phyloP scores from a whole-genome alignment of 2,329 filamentous ascomycete genomes.

The Parastagonospora avenae region DNA sequence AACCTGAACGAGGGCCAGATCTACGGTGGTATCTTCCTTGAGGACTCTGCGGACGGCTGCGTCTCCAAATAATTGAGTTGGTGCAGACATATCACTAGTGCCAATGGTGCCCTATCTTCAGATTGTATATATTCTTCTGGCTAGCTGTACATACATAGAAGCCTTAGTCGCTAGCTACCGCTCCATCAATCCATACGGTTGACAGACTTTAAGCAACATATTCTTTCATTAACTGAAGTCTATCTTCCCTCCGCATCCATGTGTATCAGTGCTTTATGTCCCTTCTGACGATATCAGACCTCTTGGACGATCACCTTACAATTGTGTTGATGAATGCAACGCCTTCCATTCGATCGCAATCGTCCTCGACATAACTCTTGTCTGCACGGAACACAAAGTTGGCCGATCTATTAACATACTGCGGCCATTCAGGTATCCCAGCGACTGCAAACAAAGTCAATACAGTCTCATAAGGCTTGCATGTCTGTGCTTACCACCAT shows the following conservation, averaged over 20 bases:
- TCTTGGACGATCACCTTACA: constrained; percentile 12
- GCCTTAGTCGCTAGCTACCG: no score
- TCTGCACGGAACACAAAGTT: constrained; percentile 38
- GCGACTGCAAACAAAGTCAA: constrained; percentile 14
- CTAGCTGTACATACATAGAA: background rate
- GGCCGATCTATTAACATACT: constrained; percentile 20
- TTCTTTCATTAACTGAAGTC: no score
- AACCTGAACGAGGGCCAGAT: constrained; percentile 47
- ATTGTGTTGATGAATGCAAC: constrained; percentile 32
- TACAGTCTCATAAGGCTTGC: background rate
- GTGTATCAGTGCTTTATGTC: no score
- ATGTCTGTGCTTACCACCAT: constrained; percentile 19
- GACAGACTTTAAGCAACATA: background rate
- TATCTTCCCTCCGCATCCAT: no score
- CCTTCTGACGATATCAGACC: background rate
- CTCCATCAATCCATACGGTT: no score
- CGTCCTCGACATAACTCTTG: constrained; percentile 31
- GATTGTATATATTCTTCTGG: background rate
- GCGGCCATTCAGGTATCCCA: constrained; percentile 20
- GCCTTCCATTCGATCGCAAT: constrained; percentile 25
- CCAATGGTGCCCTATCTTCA: background rate
- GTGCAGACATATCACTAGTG: background rate
- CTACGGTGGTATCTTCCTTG: constrained; percentile 47
- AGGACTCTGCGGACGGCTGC: constrained; percentile 43
- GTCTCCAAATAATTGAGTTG: constrained; percentile 31